Evolutionary conservation across 1,139 yeast genomes (phyloP).

Genomic region (Scheffersomyces parashehatae): DNA sequence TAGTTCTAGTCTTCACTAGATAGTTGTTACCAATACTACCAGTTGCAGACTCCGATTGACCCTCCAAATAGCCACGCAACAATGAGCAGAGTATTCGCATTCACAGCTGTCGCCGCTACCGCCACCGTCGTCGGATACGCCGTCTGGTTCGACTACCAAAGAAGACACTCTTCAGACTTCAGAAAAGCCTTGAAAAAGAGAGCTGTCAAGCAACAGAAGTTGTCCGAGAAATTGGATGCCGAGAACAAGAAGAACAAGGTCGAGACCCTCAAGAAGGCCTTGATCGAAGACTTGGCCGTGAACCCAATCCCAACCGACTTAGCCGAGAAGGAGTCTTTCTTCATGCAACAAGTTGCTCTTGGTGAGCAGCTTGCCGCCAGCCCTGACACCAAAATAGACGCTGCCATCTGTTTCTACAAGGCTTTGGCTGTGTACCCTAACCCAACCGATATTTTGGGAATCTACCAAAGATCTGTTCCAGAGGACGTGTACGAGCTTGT

Average conservation of each 20-base stretch:
- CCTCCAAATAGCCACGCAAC: neutral
- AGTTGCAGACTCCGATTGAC: no score
- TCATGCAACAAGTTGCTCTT: slow-evolving; percentile 77
- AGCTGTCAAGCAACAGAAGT: slow-evolving; percentile 58
- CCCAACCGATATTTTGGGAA: slow-evolving; percentile 85
- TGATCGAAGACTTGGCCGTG: slow-evolving; percentile 61
- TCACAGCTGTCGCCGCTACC: slow-evolving; percentile 51
- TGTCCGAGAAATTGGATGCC: slow-evolving; percentile 56
- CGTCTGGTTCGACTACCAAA: slow-evolving; percentile 84
- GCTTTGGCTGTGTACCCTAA: slow-evolving; percentile 94
- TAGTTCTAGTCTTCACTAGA: no score
- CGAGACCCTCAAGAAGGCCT: slow-evolving; percentile 58
- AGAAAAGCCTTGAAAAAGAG: slow-evolving; percentile 71
- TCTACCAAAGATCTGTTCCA: slow-evolving; percentile 87
- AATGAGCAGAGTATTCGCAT: slow-evolving; percentile 46
- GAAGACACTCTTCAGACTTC: slow-evolving; percentile 81
- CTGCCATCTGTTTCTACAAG: slow-evolving; percentile 90
- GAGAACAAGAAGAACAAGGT: slow-evolving; percentile 62
- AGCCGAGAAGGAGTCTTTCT: slow-evolving; percentile 69
- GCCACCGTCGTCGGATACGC: slow-evolving; percentile 73
- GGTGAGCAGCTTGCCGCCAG: slow-evolving; percentile 73
- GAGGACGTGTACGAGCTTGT: slow-evolving; percentile 78
- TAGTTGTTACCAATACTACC: no score
- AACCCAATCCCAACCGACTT: slow-evolving; percentile 79
- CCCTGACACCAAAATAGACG: slow-evolving; percentile 65